Base-by-base conservation (phyloP, 176 grass and related monocot genomes). In the Otatea glauca region DNA sequence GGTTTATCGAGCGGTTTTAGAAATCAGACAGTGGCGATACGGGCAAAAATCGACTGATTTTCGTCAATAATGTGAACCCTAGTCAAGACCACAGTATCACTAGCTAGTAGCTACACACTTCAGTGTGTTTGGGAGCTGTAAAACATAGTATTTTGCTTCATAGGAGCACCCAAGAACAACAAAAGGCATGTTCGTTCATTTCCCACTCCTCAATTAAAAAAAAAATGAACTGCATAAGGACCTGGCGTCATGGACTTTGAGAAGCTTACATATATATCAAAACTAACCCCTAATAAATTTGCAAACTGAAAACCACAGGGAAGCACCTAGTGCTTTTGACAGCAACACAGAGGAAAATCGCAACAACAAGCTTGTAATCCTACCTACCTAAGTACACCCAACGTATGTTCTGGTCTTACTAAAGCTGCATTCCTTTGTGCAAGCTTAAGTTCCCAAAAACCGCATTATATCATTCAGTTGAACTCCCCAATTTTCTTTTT, bases 221-320 rank as follows among this genome's bases (percentile, higher is more conserved):
- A n/a, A 41, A 9, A 45, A 4, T 34, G 16, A 27, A 13, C 13
- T 72, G 24, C 13, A 17, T 4, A 72, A 24, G 44, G 44, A 32
- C 43, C 29, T 72, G 15, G 44, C 29, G 12, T 72, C 45, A 50
- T 72, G 45, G 23, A 29, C 44, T 39, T 67, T 67, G 65, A 67
- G 34, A 67, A 67, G 15, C 34, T 67, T 20, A 67, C 65, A 39
- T 67, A 13, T 65, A 35, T 65, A 27, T 45, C 42, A 45, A 72
- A 72, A 72, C 69, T 72, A 45, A 27, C 42, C 44, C 2, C 17
- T 17, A 50, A 75, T 17, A 50, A 75, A 37, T 74, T 37, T 75
- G 49, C 17, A 37, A 75, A 53, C 29, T 54, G 29, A 27, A 75
- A 74, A 50, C 44, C 15, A 72, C 23, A 50, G 50, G 23, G 24